A percentile compares a stretch with the other conserved stretches of the same genome.
phyloP scores from a whole-genome alignment of 2,329 filamentous ascomycete species.

The Penicillium psychrosexuale region DNA sequence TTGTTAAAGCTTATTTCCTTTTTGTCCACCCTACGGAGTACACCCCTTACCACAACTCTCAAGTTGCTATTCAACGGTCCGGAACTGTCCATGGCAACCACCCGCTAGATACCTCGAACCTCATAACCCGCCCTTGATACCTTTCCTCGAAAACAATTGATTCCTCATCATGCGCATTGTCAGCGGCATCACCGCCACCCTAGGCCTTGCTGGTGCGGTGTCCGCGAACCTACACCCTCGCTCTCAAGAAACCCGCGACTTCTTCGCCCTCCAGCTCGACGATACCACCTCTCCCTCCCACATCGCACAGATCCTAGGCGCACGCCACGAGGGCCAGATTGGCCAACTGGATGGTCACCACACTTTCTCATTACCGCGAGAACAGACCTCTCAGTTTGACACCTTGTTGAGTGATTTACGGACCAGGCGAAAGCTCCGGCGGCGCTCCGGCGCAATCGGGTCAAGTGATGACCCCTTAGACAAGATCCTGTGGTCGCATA shows the following conservation, averaged over 20 bases:
- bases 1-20: not conserved
- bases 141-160: not conserved
- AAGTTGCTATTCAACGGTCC: slow-evolving; percentile 2
- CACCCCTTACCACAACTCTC: not conserved
- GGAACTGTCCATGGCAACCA: slow-evolving; percentile 22
- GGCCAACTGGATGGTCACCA: slow-evolving; percentile 77
- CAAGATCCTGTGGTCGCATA: slow-evolving; percentile 72
- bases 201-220: slow-evolving; percentile 42
- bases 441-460: slow-evolving; percentile 27
- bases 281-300: slow-evolving; percentile 60
- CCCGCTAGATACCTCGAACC: not conserved
- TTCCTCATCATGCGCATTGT: slow-evolving; percentile 22
- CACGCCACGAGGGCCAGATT: slow-evolving; percentile 76
- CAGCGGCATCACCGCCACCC: slow-evolving; percentile 47
- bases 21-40: not conserved
- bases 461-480: slow-evolving; percentile 59
- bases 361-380: slow-evolving; percentile 70
- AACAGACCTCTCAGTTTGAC: slow-evolving; percentile 54
- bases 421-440: slow-evolving; percentile 61
- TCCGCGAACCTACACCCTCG: slow-evolving; percentile 56
- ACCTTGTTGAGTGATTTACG: slow-evolving; percentile 52
- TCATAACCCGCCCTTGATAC: not conserved
- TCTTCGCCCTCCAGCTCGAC: slow-evolving; percentile 86
- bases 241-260: slow-evolving; percentile 78
- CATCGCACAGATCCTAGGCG: slow-evolving; percentile 69